phyloP scores from a whole-genome alignment of 768 basidiomycete species.

The Macrolepiota fuliginosa region DNA sequence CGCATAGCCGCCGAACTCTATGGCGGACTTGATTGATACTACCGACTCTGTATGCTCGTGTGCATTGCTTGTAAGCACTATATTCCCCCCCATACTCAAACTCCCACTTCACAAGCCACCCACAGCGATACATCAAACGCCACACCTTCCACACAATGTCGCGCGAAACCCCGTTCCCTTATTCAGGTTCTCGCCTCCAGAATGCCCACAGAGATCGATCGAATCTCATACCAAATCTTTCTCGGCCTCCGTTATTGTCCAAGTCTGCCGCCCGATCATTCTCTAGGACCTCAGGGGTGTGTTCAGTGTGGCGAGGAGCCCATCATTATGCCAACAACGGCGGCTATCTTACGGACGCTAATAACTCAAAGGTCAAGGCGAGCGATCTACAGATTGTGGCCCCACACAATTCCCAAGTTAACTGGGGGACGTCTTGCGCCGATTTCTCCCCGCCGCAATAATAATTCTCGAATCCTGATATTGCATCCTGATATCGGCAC shows the following conservation, averaged over 20 bases:
- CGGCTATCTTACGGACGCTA: neutral
- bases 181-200: neutral
- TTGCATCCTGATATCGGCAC: neutral
- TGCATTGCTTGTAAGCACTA: too few species aligned
- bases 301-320: neutral
- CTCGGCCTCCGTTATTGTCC: neutral
- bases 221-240: neutral
- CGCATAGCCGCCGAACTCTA: too few species aligned
- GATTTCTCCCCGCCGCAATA: neutral
- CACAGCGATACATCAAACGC: too few species aligned
- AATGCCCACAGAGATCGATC: neutral
- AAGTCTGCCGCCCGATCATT: neutral
- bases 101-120: neutral
- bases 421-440: neutral
- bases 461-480: neutral
- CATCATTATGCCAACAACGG: neutral
- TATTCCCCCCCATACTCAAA: too few species aligned
- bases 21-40: too few species aligned
- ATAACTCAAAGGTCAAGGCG: neutral
- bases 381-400: neutral
- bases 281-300: neutral
- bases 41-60: too few species aligned
- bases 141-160: too few species aligned
- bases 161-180: neutral
- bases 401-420: neutral